Evolutionary conservation across 306 rosid species (phyloP), one percentile per base, ranked within the genome.

Genomic region (Canavalia ensiformis): DNA sequence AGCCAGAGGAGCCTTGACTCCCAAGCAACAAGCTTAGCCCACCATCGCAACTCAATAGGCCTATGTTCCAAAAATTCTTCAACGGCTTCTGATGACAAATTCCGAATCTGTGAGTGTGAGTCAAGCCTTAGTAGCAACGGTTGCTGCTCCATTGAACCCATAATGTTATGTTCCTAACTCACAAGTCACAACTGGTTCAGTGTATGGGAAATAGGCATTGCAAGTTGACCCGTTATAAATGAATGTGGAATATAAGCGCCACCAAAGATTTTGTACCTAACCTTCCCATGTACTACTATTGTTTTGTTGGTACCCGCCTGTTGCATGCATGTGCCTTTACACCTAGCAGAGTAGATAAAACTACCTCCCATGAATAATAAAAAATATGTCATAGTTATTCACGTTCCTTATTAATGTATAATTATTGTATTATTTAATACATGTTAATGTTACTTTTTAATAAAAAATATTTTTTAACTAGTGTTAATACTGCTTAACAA

Each of bases 1-100:
- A 86, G 42, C 97, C 97, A 93, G 8, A 93, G 94, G 18, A 87
- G 70, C 80, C 93, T 83, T 11, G 97, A 87, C 84, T 91, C 97
- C 97, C 97, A 93, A 4, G 65, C 75, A 45, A 83, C 84, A 12
- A 93, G 91, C 58, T 87, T 77, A 0, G 88, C 2, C 91, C 94
- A 60, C 97, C 88, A 92, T 79, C 89, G 58, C 6, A 73, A 2
- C 2, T 50, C 56, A 41, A 74, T 42, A 1, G 82, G 86, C 77
- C 7, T 45, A 1, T 72, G 82, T 78, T 71, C 91, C 60, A 88
- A 75, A 83, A 83, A 82, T 25, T 75, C 84, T 59, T 90, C 91
- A 13, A 88, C 41, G 34, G 64, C 12, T 44, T 84, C 81, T 6
- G 92, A 77, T 31, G 96, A 83, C 85, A 85, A 68, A 69, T 79